Evolutionary conservation across 176 grass and related monocot species (phyloP), one percentile per base, ranked within the genome.

Genomic region (Oryza australiensis): DNA sequence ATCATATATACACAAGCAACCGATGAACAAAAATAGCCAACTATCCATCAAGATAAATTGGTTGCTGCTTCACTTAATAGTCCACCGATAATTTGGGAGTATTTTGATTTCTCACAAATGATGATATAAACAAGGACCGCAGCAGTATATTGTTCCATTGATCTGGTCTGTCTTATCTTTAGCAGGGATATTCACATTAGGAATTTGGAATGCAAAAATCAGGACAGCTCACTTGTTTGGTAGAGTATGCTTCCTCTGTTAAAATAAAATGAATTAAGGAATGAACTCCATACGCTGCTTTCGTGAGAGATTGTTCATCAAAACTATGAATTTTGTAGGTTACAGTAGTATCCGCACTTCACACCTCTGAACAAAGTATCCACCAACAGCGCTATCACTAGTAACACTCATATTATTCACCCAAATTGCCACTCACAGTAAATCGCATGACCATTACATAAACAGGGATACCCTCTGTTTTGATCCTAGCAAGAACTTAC

Each of bases 11-110:
- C 11, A 74, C 27, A 22, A 74, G 46, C 23, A 59, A 75, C 7
- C 0, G 80, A 34, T 75, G n/a, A 69, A 83, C 15, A 68, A 70
- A 64, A 70, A 64, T 62, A 72, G 34, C 15, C 41, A 55, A 43
- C 14, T 38, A 70, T 57, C 18, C 12, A 57, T 41, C 18, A 30
- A 63, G 20, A 82, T 63, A 59, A 62, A 76, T 26, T 3, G 12
- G 84, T 13, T 68, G 6, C 7, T 72, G 70, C 1, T 81, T 67
- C 22, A 78, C 45, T 2, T 46, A 60, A 73, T 49, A 38, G 40
- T 69, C 15, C 24, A 74, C 16, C 62, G 41, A 27, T 48, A 80
- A n/a, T 48, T 74, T 9, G 15, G 35, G 35, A 37, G 2, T 11
- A 49, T 79, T 48, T 48, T 75, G 45, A 60, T 1, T 9, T 64